Percentiles rank a stretch among this genome's conserved stretches.
Evolutionary conservation across 2,329 filamentous ascomycete species (phyloP).

Genomic region (Alternaria incomplexa): DNA sequence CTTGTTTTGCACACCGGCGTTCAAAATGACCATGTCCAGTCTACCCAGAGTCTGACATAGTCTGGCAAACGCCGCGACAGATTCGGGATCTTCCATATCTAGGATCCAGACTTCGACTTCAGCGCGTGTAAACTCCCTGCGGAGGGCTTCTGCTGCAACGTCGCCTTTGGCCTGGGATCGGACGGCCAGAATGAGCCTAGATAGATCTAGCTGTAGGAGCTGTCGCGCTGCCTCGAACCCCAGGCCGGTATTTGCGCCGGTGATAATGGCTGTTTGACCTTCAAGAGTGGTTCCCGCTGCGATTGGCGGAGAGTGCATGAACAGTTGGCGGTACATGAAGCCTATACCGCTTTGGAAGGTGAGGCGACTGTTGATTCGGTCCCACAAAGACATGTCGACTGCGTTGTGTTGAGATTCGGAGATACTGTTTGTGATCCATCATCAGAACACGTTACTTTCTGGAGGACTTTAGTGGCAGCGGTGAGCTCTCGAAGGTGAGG

Average conservation of each 20-base stretch:
- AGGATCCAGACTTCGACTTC: conserved; percentile 35
- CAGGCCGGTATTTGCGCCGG: conserved; percentile 40
- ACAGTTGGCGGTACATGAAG: conserved; percentile 8
- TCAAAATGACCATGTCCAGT: conserved; percentile 42
- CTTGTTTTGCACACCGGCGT: conserved; percentile 37
- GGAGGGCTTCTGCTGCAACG: conserved; percentile 23
- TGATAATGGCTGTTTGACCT: conserved; percentile 52
- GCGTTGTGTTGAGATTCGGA: background rate
- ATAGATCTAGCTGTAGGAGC: conserved; percentile 23
- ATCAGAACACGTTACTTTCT: background rate
- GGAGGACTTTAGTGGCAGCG: background rate
- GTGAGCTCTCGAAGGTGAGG: background rate
- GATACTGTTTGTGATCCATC: background rate
- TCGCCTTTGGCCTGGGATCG: conserved; percentile 37
- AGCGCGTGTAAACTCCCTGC: conserved; percentile 13
- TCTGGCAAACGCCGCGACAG: conserved; percentile 26
- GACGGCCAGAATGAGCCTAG: conserved; percentile 39
- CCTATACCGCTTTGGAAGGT: conserved; percentile 8
- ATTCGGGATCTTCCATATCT: conserved; percentile 32
- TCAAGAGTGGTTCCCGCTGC: background rate
- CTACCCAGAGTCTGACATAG: conserved; percentile 12
- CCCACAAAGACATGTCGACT: conserved; percentile 5
- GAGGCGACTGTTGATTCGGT: conserved; percentile 4
- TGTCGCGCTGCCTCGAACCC: conserved; percentile 33
- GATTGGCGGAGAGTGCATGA: conserved; percentile 4